Evolutionary conservation across 2,329 filamentous ascomycete genomes (phyloP).

Genomic region (Microsporum canis): DNA sequence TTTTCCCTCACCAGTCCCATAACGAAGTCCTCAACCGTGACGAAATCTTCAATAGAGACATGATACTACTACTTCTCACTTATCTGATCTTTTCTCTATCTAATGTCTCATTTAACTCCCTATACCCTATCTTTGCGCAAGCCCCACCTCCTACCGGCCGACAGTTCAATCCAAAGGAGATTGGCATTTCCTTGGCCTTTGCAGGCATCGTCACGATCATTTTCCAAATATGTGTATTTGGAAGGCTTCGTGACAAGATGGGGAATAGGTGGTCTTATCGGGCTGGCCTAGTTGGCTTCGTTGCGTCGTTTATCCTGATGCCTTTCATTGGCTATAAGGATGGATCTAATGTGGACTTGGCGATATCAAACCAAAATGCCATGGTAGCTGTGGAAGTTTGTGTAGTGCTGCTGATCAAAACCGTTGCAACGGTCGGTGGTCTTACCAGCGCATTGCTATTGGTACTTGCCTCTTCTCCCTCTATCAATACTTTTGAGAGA

Average conservation of each 20-base stretch:
- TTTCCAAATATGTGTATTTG: constrained; percentile 81
- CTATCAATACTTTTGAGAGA: not conserved
- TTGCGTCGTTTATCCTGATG: constrained; percentile 73
- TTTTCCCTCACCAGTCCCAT: constrained; percentile 31
- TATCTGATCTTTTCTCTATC: constrained; percentile 90
- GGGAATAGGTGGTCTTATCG: constrained; percentile 83
- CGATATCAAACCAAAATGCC: constrained; percentile 48
- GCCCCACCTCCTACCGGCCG: constrained; percentile 65
- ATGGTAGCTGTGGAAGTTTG: constrained; percentile 78
- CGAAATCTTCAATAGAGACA: constrained; percentile 65
- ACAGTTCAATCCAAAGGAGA: constrained; percentile 61
- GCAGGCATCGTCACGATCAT: constrained; percentile 75
- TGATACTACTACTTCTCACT: constrained; percentile 65
- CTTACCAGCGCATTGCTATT: constrained; percentile 79
- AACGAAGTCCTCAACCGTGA: constrained; percentile 41
- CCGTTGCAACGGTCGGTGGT: constrained; percentile 77
- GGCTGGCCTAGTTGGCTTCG: constrained; percentile 64
- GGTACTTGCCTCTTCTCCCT: constrained; percentile 41
- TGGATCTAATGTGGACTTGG: constrained; percentile 43
- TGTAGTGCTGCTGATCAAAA: constrained; percentile 71
- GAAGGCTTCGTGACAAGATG: constrained; percentile 61
- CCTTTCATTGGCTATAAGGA: constrained; percentile 77
- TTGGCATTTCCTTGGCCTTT: constrained; percentile 74
- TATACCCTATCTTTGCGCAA: constrained; percentile 88
- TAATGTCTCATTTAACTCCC: constrained; percentile 88